A percentile compares a stretch with the other conserved stretches of the same genome.
Conservation (phyloP, 2,329 filamentous ascomycete genomes). For the Pleurostoma richardsiae region DNA sequence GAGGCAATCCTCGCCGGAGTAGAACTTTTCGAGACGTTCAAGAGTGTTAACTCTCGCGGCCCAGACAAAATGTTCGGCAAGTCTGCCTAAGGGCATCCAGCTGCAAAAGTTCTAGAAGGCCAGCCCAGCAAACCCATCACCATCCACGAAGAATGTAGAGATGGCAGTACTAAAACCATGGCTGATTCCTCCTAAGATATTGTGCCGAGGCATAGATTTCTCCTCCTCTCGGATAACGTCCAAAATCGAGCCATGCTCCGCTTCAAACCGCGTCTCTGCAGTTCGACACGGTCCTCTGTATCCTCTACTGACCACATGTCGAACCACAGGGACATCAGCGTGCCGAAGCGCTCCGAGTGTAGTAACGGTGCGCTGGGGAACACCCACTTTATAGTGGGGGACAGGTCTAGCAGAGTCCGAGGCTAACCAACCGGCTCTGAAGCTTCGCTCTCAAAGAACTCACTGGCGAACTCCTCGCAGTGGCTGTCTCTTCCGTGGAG, state of each 20-base stretch:
- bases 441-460: constrained; percentile 32
- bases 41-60: too few species aligned
- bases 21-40: too few species aligned
- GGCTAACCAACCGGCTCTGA: constrained; percentile 11
- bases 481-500: constrained; percentile 38
- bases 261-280: not conserved
- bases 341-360: constrained; percentile 13
- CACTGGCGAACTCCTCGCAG: constrained; percentile 28
- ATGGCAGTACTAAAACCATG: constrained; percentile 3
- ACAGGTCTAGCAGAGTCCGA: constrained; percentile 14
- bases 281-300: constrained; percentile 24
- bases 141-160: not conserved
- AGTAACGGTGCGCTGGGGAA: constrained; percentile 16
- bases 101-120: not conserved
- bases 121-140: not conserved
- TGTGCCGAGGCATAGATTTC: not conserved
- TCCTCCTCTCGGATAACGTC: not conserved
- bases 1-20: too few species aligned
- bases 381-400: constrained; percentile 19
- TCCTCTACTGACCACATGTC: constrained; percentile 46
- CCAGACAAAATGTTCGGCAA: too few species aligned
- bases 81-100: not conserved
- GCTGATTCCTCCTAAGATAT: constrained; percentile 8
- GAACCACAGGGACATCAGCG: constrained; percentile 10
- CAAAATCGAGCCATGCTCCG: not conserved